These are phyloP conservation scores for Silene latifolia DNA, from an alignment of 148 eudicot species.

Conservation along the genomic window DNA sequence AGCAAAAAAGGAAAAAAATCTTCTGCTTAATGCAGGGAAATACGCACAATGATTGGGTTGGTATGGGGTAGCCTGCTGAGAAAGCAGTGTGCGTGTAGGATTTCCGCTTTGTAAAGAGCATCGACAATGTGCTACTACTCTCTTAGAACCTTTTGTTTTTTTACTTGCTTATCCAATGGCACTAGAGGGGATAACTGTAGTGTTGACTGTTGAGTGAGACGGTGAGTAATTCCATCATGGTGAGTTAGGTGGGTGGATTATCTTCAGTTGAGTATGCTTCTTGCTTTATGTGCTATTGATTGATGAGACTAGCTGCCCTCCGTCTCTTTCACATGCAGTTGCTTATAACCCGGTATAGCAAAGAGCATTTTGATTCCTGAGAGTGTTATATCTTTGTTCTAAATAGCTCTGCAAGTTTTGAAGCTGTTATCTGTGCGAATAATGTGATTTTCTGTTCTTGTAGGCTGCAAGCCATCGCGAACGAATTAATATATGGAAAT, in stretches of 20 bases:
- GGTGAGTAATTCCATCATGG: background rate
- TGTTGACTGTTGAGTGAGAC: too few relatives aligned
- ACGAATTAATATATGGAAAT: slow-evolving; percentile 16
- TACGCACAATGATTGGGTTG: background rate
- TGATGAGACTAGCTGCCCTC: background rate
- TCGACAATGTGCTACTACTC: too few relatives aligned
- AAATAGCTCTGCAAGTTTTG: background rate
- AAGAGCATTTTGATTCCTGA: background rate
- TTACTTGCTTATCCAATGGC: too few relatives aligned
- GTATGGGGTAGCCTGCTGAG: background rate
- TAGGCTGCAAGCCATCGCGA: slow-evolving; percentile 10
- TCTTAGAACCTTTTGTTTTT: too few relatives aligned
- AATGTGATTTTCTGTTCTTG: slow-evolving; percentile 19
- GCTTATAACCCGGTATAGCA: background rate
- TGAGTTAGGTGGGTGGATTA: background rate
- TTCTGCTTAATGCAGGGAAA: background rate
- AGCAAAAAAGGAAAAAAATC: background rate
- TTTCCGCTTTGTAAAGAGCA: background rate
- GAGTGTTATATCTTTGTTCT: background rate
- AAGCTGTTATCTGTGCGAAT: background rate
- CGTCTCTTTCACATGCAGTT: background rate
- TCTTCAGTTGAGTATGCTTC: background rate
- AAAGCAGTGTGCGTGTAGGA: background rate
- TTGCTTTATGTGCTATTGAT: background rate
- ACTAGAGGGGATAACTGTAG: background rate